These are phyloP conservation scores for Metschnikowia corniflorae DNA, from an alignment of 805 yeast species.

Conservation along the genomic window DNA sequence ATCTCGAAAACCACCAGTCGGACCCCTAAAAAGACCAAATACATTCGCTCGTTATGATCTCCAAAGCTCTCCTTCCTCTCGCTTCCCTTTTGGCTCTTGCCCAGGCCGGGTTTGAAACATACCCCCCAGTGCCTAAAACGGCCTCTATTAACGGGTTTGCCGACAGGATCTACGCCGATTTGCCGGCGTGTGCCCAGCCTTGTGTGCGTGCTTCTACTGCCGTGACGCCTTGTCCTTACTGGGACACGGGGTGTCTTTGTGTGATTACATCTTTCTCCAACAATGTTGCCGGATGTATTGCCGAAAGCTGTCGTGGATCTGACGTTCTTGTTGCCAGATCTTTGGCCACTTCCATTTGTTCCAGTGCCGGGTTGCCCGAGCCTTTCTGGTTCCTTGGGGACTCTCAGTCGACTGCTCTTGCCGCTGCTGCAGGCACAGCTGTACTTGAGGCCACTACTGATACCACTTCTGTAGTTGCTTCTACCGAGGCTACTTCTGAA, in stretches of 20 bases:
- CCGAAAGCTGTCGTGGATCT: constrained; percentile 24
- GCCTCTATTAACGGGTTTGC: constrained; percentile 44
- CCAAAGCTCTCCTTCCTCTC: constrained; percentile 10
- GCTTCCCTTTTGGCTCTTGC: constrained; percentile 19
- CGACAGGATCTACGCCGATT: constrained; percentile 29
- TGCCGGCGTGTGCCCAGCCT: constrained; percentile 35
- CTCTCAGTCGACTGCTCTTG: constrained; percentile 22
- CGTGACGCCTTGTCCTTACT: constrained; percentile 42
- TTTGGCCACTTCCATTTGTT: constrained; percentile 32
- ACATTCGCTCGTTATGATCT: too few species aligned
- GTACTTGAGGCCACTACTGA: constrained; percentile 10
- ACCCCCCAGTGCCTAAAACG: constrained; percentile 35
- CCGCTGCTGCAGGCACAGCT: constrained; percentile 24
- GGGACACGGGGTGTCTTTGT: constrained; percentile 47
- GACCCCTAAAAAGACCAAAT: too few species aligned
- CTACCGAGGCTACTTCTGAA: constrained; percentile 3
- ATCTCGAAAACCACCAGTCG: too few species aligned
- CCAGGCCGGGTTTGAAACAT: constrained; percentile 24
- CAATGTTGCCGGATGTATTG: constrained; percentile 33
- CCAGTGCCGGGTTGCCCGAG: constrained; percentile 31
- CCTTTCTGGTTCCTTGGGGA: constrained; percentile 32
- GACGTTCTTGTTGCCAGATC: constrained; percentile 29
- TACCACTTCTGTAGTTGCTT: constrained; percentile 1
- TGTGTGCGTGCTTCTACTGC: constrained; percentile 33
- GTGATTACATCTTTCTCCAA: constrained; percentile 36